Evolutionary conservation across 2,329 filamentous ascomycete genomes (phyloP), one percentile per base, ranked within the genome.

Genomic region (Sarocladium brachiariae): DNA sequence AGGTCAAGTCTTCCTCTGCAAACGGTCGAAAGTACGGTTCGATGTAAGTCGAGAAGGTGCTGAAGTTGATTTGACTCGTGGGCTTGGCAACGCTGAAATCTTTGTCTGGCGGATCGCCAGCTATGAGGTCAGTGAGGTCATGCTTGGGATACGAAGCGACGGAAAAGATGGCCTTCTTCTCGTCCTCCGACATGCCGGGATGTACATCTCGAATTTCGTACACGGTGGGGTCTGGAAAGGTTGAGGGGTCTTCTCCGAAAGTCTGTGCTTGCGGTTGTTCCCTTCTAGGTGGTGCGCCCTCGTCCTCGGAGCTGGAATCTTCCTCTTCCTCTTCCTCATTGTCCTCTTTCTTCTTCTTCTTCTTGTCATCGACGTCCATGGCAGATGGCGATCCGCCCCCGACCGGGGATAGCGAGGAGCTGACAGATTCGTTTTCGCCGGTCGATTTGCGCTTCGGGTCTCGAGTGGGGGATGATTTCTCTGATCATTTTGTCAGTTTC

Each of bases 71-170:
- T 71, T 99, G 93, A 60, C 92, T 95, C 18, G 85, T 84, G 4
- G 92, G 90, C 65, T 97, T 99, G 30, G 89, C 86, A 63, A 83
- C 95, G 64, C 89, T 96, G 62, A 96, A 97, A 70, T 99, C 93
- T 65, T 89, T 90, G 66, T 97, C 91, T 1, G 93, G 92, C 1
- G 91, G 87, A 34, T 87, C 84, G 45, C 93, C 93, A 10, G 92
- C 87, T 56, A 95, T 95, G 57, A 93, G 75, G 62, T 96, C 85
- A 52, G 83, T 77, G 8, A 99, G 76, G 61, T 96, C 88, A 56
- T 80, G 85, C 49, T 77, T 78, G 1, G 93, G 93, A 63, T 93
- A 99, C 13, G 80, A 76, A 4, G 87, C 83, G 14, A 99, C 93
- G 7, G 89, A 89, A 65, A 89, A 95, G 49, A 97, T 92, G 57